Evolutionary conservation across 768 basidiomycete species (phyloP).

Genomic region (Russula sp.): DNA sequence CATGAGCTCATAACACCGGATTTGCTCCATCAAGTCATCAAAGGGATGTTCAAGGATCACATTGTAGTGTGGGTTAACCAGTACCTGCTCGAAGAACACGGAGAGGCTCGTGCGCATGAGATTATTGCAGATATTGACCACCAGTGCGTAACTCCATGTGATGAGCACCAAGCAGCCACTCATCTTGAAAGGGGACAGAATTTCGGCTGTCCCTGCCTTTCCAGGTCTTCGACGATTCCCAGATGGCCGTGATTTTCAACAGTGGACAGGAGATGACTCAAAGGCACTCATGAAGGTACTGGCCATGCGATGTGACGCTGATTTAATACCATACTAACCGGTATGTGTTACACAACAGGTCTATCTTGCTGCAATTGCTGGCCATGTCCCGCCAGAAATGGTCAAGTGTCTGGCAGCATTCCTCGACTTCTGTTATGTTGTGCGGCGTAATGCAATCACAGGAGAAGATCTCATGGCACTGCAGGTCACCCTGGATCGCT

Average conservation of each 20-base stretch:
- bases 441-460: not conserved
- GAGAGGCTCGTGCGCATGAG: not conserved
- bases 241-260: slow-evolving; percentile 21
- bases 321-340: not conserved
- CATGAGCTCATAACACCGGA: not conserved
- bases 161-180: not conserved
- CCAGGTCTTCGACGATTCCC: too few relatives aligned
- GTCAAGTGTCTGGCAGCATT: too few relatives aligned
- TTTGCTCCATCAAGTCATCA: not conserved
- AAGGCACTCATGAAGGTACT: slow-evolving; percentile 32
- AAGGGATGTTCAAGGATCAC: not conserved
- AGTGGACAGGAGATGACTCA: slow-evolving; percentile 35
- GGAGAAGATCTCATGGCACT: too few relatives aligned
- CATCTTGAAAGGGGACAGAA: too few relatives aligned
- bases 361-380: too few relatives aligned
- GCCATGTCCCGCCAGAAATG: too few relatives aligned
- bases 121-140: not conserved
- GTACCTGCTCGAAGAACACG: not conserved
- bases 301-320: not conserved
- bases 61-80: not conserved
- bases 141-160: not conserved
- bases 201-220: too few relatives aligned
- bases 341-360: too few relatives aligned
- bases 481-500: too few relatives aligned
- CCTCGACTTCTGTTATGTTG: not conserved